These are phyloP conservation scores for Aspergillus udagawae DNA, from an alignment of 2,329 filamentous ascomycete genomes.

Conservation along the genomic window DNA sequence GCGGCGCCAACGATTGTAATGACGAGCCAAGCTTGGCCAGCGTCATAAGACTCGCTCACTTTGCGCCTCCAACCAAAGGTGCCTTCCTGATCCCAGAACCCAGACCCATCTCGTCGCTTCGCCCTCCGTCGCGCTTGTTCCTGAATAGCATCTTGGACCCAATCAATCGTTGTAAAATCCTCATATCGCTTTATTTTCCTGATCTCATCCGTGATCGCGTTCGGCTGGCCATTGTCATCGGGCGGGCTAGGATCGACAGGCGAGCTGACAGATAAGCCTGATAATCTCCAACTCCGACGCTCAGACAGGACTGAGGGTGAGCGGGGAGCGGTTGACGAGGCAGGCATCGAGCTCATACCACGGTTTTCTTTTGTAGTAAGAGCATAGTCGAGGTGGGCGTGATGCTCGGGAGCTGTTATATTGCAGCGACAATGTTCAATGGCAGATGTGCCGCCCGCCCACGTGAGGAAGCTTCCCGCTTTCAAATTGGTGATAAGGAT, in stretches of 20 bases:
- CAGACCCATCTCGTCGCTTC: conserved; percentile 66
- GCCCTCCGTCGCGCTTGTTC: conserved; percentile 80
- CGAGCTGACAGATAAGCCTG: conserved; percentile 52
- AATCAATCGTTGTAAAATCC: conserved; percentile 95
- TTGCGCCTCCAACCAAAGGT: conserved; percentile 76
- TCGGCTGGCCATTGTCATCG: conserved; percentile 56
- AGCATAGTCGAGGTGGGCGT: conserved; percentile 25
- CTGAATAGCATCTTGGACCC: conserved; percentile 94
- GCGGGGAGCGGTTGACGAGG: conserved; percentile 27
- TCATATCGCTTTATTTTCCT: conserved; percentile 97
- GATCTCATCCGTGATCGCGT: conserved; percentile 87
- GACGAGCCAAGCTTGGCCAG: conserved; percentile 96
- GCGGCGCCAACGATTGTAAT: conserved; percentile 86
- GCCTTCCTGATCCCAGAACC: conserved; percentile 65
- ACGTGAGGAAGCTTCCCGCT: conserved; percentile 5
- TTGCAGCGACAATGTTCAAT: conserved; percentile 3
- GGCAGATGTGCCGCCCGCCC: conserved; percentile 11
- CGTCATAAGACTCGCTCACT: conserved; percentile 84
- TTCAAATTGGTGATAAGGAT: not conserved
- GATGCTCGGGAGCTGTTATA: not conserved
- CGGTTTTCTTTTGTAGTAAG: conserved; percentile 21
- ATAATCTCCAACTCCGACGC: conserved; percentile 40
- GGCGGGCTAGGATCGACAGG: conserved; percentile 52
- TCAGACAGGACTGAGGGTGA: conserved; percentile 29
- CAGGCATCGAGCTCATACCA: conserved; percentile 41